A percentile compares a stretch with the other conserved stretches of the same genome.
These are phyloP conservation scores for Bjerkandera adusta DNA, from an alignment of 1,284 basidiomycete species.

Conservation along the genomic window DNA sequence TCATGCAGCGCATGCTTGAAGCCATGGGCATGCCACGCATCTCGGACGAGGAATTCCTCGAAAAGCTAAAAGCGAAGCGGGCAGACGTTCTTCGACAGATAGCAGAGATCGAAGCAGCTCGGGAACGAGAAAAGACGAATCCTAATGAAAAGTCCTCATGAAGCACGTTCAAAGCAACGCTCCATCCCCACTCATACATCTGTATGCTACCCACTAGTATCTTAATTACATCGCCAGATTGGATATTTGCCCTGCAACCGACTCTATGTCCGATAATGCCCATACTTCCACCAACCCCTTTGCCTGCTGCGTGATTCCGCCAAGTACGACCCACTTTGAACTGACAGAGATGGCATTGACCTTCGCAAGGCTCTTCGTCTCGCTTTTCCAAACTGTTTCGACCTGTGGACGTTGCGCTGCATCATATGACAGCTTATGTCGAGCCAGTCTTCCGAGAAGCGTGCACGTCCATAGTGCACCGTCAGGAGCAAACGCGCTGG, in stretches of 20 bases:
- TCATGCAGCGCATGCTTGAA: slow-evolving; percentile 36
- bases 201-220: background rate
- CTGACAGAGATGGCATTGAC: slow-evolving; percentile 56
- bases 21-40: slow-evolving; percentile 50
- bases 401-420: slow-evolving; percentile 30
- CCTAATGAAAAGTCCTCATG: background rate
- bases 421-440: slow-evolving; percentile 40
- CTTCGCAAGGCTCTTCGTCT: slow-evolving; percentile 46
- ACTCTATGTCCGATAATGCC: slow-evolving; percentile 19
- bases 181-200: background rate
- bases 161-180: background rate
- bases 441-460: slow-evolving; percentile 53
- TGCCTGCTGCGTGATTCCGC: slow-evolving; percentile 55
- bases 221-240: background rate
- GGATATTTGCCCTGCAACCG: background rate
- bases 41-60: slow-evolving; percentile 64
- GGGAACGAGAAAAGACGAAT: slow-evolving; percentile 26
- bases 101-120: slow-evolving; percentile 51
- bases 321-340: slow-evolving; percentile 47
- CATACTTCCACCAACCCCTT: slow-evolving; percentile 64
- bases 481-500: slow-evolving; percentile 47
- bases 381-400: slow-evolving; percentile 42
- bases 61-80: slow-evolving; percentile 49
- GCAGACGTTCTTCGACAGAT: slow-evolving; percentile 52
- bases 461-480: slow-evolving; percentile 52